A percentile compares a stretch with the other conserved stretches of the same genome.
Evolutionary conservation across 2,329 filamentous ascomycete species (phyloP).

Genomic region (Claviceps africana): DNA sequence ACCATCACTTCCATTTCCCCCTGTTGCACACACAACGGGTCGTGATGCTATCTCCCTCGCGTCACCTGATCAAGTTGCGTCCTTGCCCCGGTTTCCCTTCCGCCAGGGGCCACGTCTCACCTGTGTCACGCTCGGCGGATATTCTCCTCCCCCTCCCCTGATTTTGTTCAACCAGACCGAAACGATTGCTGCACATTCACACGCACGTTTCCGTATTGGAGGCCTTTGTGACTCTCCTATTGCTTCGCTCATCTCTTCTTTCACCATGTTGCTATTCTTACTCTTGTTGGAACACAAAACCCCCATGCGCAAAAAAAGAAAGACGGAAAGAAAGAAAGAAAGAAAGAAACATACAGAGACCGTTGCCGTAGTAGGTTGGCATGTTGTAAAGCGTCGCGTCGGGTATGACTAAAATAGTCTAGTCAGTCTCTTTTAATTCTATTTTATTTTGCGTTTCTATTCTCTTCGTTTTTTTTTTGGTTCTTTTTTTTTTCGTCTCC

Average conservation of each 20-base stretch:
- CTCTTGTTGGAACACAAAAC: too few species aligned
- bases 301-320: too few species aligned
- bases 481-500: too few species aligned
- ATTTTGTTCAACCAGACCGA: neutral
- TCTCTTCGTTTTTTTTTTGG: too few species aligned
- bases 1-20: too few species aligned
- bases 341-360: neutral
- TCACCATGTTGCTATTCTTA: too few species aligned
- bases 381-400: too few species aligned
- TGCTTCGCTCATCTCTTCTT: neutral
- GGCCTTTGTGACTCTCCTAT: neutral
- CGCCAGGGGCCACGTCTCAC: neutral
- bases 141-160: neutral
- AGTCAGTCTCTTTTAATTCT: too few species aligned
- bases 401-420: too few species aligned
- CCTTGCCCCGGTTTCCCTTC: neutral
- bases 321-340: neutral
- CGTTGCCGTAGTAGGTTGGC: too few species aligned
- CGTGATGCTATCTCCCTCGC: neutral
- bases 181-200: neutral
- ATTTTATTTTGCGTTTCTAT: too few species aligned
- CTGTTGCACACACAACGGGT: neutral
- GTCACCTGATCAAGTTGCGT: neutral
- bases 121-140: neutral
- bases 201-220: neutral